Conservation (phyloP, 495 filamentous ascomycete species). For the Tuber melanosporum region DNA sequence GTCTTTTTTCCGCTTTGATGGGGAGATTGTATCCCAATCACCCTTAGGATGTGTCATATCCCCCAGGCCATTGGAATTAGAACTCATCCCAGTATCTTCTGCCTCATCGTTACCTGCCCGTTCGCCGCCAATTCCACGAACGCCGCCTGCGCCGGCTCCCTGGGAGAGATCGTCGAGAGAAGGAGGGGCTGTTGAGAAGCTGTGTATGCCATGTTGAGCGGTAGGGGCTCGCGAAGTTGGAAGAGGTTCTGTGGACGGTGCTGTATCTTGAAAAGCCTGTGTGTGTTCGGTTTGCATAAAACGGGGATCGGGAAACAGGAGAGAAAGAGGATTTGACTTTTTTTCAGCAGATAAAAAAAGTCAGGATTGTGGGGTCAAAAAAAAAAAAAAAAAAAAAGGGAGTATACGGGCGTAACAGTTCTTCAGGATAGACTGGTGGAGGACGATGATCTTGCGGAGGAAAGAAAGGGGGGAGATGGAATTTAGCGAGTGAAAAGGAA, state of each 20-base stretch:
- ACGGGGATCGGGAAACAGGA: conserved; percentile 27
- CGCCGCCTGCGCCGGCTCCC: conserved; percentile 13
- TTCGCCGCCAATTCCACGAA: conserved; percentile 5
- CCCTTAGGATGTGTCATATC: conserved; percentile 6
- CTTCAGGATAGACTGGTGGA: background rate
- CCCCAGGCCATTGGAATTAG: background rate
- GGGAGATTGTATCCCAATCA: conserved; percentile 9
- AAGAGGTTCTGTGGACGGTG: conserved; percentile 13
- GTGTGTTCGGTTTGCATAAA: conserved; percentile 41
- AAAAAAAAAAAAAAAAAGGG: background rate
- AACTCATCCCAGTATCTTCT: conserved; percentile 13
- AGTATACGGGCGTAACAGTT: background rate
- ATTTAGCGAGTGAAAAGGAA: background rate
- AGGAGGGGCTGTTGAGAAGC: conserved; percentile 11
- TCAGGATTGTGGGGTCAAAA: conserved; percentile 14
- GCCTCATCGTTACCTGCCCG: conserved; percentile 13
- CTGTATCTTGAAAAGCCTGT: conserved; percentile 24
- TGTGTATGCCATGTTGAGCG: conserved; percentile 30
- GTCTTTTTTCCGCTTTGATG: conserved; percentile 22
- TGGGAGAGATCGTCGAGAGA: conserved; percentile 16
- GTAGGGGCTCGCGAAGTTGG: conserved; percentile 6
- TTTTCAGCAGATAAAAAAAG: conserved; percentile 27
- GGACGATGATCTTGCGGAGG: background rate
- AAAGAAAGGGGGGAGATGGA: background rate
- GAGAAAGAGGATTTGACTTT: conserved; percentile 18